Conservation (phyloP, 2,329 filamentous ascomycete species). For the Neocatenulostroma microsporum region DNA sequence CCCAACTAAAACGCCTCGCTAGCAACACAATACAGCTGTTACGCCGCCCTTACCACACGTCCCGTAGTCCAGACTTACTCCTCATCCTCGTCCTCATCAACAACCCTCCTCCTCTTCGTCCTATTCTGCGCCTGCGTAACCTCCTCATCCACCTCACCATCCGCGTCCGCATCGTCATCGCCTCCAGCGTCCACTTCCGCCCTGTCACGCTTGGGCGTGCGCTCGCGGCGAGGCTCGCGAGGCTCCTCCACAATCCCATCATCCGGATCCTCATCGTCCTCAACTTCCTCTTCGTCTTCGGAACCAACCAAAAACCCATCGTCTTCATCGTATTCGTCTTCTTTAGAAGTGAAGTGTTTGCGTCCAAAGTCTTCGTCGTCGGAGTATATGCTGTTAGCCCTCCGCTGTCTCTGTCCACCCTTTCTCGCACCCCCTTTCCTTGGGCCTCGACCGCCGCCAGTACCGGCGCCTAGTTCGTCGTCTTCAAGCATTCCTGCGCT, state of each 20-base stretch:
- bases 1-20: slow-evolving; percentile 1
- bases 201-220: slow-evolving; percentile 34
- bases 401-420: slow-evolving; percentile 21
- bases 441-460: slow-evolving; percentile 17
- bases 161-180: slow-evolving; percentile 19
- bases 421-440: slow-evolving; percentile 28
- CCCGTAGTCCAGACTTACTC: slow-evolving; percentile 2
- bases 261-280: slow-evolving; percentile 31
- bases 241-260: slow-evolving; percentile 36
- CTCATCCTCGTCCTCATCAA: slow-evolving; percentile 41
- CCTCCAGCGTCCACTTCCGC: slow-evolving; percentile 28
- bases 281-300: slow-evolving; percentile 57
- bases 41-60: too few relatives aligned
- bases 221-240: slow-evolving; percentile 13
- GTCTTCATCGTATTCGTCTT: slow-evolving; percentile 71
- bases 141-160: slow-evolving; percentile 35
- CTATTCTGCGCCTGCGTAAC: slow-evolving; percentile 20
- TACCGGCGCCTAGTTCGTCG: slow-evolving; percentile 31
- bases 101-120: slow-evolving; percentile 38
- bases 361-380: slow-evolving; percentile 73
- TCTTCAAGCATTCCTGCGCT: slow-evolving; percentile 65
- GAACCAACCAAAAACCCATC: slow-evolving; percentile 72
- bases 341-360: slow-evolving; percentile 51
- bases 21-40: neutral
- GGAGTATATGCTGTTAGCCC: slow-evolving; percentile 47